Evolutionary conservation across 192 early-diverging fungal species (phyloP).

Genomic region (Podila clonocystis): DNA sequence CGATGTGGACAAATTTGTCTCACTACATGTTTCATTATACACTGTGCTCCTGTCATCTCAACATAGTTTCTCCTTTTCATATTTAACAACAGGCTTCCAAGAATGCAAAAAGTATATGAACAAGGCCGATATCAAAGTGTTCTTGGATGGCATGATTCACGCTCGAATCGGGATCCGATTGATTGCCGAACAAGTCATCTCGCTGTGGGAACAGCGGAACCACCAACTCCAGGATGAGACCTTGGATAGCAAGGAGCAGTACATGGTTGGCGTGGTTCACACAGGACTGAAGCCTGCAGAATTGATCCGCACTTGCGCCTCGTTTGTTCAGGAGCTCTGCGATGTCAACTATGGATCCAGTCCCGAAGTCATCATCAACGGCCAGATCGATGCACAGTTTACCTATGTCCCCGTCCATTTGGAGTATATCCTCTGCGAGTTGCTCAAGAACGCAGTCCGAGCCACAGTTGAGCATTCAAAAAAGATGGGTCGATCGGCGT

Average conservation of each 20-base stretch:
- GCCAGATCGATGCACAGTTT: conserved; percentile 71
- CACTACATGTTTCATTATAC: background rate
- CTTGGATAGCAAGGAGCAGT: conserved; percentile 8
- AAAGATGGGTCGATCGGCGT: conserved; percentile 49
- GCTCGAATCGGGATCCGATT: conserved; percentile 93
- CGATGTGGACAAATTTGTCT: background rate
- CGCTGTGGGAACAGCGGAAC: conserved; percentile 66
- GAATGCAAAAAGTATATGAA: conserved; percentile 93
- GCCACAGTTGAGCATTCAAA: conserved; percentile 83
- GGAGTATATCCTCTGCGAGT: conserved; percentile 92
- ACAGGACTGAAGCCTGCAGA: conserved; percentile 72
- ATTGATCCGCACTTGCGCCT: conserved; percentile 73
- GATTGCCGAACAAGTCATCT: conserved; percentile 91
- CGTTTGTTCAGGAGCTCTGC: conserved; percentile 86
- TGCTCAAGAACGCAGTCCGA: conserved; percentile 89
- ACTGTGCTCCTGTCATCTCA: too few species aligned
- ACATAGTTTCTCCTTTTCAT: background rate
- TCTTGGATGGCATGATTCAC: conserved; percentile 89
- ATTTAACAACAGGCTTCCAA: conserved; percentile 70
- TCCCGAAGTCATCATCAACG: conserved; percentile 76
- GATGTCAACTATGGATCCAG: conserved; percentile 90
- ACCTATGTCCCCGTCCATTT: conserved; percentile 92
- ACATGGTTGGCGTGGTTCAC: conserved; percentile 86
- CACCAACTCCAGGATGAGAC: conserved; percentile 29
- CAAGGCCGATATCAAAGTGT: conserved; percentile 68